Evolutionary conservation across 75 land plant species (phyloP).

Genomic region (Cryptomeria japonica): DNA sequence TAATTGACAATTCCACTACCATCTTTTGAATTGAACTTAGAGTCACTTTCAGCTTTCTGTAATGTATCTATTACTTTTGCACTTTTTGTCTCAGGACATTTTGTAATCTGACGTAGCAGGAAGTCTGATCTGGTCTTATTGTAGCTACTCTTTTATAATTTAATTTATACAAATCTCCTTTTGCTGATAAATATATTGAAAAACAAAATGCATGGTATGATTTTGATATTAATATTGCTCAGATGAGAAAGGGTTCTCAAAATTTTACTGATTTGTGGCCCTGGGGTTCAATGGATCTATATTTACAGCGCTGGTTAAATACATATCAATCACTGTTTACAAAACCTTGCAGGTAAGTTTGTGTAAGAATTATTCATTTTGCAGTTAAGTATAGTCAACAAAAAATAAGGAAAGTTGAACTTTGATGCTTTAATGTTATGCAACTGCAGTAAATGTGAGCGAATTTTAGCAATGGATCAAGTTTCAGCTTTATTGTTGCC

Average conservation of each 20-base stretch:
- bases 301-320: slow-evolving; percentile 78
- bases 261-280: neutral
- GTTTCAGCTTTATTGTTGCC: slow-evolving; percentile 68
- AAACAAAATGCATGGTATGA: neutral
- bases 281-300: neutral
- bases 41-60: too few species aligned
- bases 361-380: neutral
- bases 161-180: neutral
- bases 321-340: slow-evolving; percentile 75
- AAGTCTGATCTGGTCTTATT: neutral
- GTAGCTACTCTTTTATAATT: neutral
- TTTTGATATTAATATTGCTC: neutral
- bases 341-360: slow-evolving; percentile 71
- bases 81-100: too few species aligned
- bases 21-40: too few species aligned
- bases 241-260: neutral
- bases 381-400: neutral
- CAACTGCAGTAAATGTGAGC: slow-evolving; percentile 70
- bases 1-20: too few species aligned
- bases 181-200: neutral
- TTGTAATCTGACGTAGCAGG: neutral
- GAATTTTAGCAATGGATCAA: slow-evolving; percentile 59
- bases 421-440: neutral
- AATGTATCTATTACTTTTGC: too few species aligned
- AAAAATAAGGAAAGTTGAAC: neutral